These are phyloP conservation scores for Talaromyces stipitatus DNA, from an alignment of 495 filamentous ascomycete species.

Conservation along the genomic window DNA sequence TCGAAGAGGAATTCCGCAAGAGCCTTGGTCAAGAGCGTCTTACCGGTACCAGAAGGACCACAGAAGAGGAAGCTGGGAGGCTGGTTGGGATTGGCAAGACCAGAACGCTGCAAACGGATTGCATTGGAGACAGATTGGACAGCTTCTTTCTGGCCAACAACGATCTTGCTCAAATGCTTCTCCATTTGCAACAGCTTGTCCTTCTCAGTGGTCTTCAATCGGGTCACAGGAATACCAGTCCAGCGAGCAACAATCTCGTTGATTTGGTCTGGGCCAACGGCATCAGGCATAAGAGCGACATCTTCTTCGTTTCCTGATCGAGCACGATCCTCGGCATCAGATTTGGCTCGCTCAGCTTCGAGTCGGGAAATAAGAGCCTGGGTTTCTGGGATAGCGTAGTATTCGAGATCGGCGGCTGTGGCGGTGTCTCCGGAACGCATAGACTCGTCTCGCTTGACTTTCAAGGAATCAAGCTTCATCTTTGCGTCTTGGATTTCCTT, in stretches of 20 bases:
- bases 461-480: slow-evolving; percentile 81
- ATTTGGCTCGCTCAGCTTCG: slow-evolving; percentile 68
- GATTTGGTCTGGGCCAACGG: slow-evolving; percentile 96
- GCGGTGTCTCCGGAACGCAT: slow-evolving; percentile 74
- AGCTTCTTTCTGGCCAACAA: slow-evolving; percentile 93
- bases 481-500: slow-evolving; percentile 93
- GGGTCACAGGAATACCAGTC: slow-evolving; percentile 94
- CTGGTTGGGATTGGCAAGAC: slow-evolving; percentile 88
- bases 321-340: slow-evolving; percentile 65
- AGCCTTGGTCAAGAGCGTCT: slow-evolving; percentile 93
- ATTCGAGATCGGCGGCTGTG: slow-evolving; percentile 84
- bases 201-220: slow-evolving; percentile 91
- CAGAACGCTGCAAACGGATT: slow-evolving; percentile 88
- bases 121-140: slow-evolving; percentile 90
- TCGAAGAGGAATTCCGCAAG: slow-evolving; percentile 98
- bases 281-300: slow-evolving; percentile 68
- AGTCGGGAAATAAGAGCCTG: slow-evolving; percentile 68
- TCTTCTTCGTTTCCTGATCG: slow-evolving; percentile 48
- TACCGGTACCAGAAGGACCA: slow-evolving; percentile 94
- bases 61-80: slow-evolving; percentile 98
- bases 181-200: slow-evolving; percentile 97
- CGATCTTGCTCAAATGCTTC: slow-evolving; percentile 67
- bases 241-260: slow-evolving; percentile 95
- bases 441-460: slow-evolving; percentile 86
- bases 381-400: slow-evolving; percentile 94